Evolutionary conservation across 2,329 filamentous ascomycete genomes (phyloP), one percentile per base, ranked within the genome.

Genomic region (Xylariaceae sp.): DNA sequence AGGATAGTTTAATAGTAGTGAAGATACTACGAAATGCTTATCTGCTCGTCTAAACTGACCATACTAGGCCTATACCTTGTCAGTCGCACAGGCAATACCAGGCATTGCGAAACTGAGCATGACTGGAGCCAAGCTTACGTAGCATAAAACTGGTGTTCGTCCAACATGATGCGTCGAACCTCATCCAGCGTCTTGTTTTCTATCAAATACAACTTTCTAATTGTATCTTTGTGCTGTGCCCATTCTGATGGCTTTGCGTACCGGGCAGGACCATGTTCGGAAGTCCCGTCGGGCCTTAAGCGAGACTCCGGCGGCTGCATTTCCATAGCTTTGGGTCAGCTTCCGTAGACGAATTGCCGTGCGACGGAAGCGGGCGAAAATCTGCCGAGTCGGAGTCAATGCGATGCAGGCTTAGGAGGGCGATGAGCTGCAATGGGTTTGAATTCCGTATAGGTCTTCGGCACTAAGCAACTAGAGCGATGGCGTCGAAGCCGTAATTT

Each of bases 111-210:
- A 5, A 15, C 27, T 30, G 24, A n/a, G 39, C 30, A 21, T 46
- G 27, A 50, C 33, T 32, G 13, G 18, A 32, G 51, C 35, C 30
- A 35, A 42, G 68, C 73, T 58, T 64, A 74, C 73, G 73, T 75
- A 29, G 73, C 73, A 54, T 64, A 63, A 46, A 75, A 75, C 41
- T 65, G 64, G 55, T 75, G 62, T 13, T 74, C 69, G 32, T 65
- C 64, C 49, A 72, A 64, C 58, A 75, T 73, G 42, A 71, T 69
- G 24, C 68, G 69, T 68, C 73, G 73, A 47, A 75, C 72, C 51
- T 75, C 71, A 43, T 73, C 73, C 48, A 75, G 68, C 20, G 73
- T 70, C 27, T 66, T 68, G 59, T 74, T 74, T 58, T 75, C 70
- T 40, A 74, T 73, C 48, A 75, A 67, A 53, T 75, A 75, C 41